A percentile compares a stretch with the other conserved stretches of the same genome.
Evolutionary conservation across 2,329 filamentous ascomycete species (phyloP).

Genomic region (Fusarium sp.): DNA sequence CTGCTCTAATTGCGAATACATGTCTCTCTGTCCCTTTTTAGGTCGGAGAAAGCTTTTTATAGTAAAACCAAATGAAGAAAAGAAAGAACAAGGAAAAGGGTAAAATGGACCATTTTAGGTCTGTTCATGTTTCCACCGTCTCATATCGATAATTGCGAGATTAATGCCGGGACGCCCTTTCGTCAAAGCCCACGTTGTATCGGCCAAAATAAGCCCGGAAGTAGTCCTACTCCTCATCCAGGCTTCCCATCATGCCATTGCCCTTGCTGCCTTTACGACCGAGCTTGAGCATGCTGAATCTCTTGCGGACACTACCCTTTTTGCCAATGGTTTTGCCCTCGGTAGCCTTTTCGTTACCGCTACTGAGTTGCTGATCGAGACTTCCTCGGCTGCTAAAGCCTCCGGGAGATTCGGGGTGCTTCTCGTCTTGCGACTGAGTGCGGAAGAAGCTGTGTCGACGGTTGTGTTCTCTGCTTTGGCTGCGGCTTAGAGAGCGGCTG

Average conservation of each 20-base stretch:
- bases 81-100: constrained; percentile 27
- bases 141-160: constrained; percentile 25
- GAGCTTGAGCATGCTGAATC: constrained; percentile 83
- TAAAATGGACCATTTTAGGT: constrained; percentile 8
- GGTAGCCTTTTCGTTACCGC: constrained; percentile 45
- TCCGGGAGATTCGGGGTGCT: constrained; percentile 44
- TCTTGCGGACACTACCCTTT: constrained; percentile 79
- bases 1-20: constrained; percentile 31
- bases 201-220: constrained; percentile 53
- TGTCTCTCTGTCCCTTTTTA: constrained; percentile 8
- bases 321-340: constrained; percentile 59
- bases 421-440: constrained; percentile 54
- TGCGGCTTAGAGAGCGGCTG: constrained; percentile 48
- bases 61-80: constrained; percentile 25
- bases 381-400: constrained; percentile 50
- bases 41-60: constrained; percentile 11
- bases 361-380: constrained; percentile 50
- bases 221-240: constrained; percentile 69
- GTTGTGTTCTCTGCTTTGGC: constrained; percentile 52
- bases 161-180: constrained; percentile 23
- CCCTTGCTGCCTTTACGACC: constrained; percentile 77
- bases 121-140: constrained; percentile 17
- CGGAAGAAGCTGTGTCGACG: constrained; percentile 64
- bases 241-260: constrained; percentile 66
- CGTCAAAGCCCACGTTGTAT: constrained; percentile 46